Base-by-base conservation (phyloP, 2,329 filamentous ascomycete genomes). In the Stachybotrys elegans region DNA sequence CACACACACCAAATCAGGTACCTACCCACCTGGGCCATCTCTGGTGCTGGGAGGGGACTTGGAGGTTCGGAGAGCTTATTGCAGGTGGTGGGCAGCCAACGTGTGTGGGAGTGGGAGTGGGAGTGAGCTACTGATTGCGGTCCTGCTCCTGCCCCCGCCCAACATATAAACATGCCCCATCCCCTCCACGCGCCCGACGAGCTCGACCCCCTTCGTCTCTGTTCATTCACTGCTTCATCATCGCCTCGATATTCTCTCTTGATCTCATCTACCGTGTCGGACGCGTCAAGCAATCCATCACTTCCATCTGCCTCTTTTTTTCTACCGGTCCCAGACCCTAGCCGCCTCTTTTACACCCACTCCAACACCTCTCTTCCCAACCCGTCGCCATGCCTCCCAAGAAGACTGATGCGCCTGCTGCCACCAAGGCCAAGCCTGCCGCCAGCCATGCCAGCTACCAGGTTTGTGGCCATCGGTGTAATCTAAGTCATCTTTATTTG, bases 381-480 rank as follows among this genome's bases (percentile, higher is more conserved):
- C 44, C 57, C 53, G 45, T 63, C 65, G 65, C 63, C 65, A 81
- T 81, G 78, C 68, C 75, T 73, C 73, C 78, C 66, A 81, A 79
- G 73, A 79, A 79, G 69, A 66, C 71, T 52, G 69, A 71, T 44
- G 52, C 58, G 42, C 50, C 57, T 49, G 49, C 55, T 44, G 50
- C 57, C 38, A 50, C 65, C 59, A 65, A 75, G 71, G 69, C 74
- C 67, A 60, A 75, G 66, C 72, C 78, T 68, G 53, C 61, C 48
- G 57, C 63, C 55, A 60, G 67, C 51, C 76, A 80, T 56, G 72
- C 70, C 58, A 75, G 73, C 51, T 81, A 81, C 66, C 78, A 81
- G 73, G 78, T 81, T 62, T 56, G 75, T 66, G 54, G 22, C 48
- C 38, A 40, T 46, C 40, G 22, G 22, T 31, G 42, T 48, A 29